These are phyloP conservation scores for Cercospora janseana DNA, from an alignment of 2,329 filamentous ascomycete species.

Conservation along the genomic window DNA sequence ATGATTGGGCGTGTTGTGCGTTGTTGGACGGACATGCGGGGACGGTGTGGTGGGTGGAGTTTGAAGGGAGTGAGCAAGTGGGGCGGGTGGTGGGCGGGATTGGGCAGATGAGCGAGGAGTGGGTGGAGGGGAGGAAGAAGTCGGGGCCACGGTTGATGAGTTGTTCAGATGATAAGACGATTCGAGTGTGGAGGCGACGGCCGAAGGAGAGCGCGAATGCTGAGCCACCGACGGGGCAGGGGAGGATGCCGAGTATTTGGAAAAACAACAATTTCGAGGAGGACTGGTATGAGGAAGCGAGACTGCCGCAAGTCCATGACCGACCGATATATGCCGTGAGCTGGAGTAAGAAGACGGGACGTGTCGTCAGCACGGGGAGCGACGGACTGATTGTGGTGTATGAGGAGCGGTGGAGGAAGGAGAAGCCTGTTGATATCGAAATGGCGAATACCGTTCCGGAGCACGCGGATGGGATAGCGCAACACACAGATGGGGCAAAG, in stretches of 20 bases:
- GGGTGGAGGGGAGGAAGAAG: slow-evolving; percentile 41
- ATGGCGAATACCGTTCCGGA: slow-evolving; percentile 27
- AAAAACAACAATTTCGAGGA: slow-evolving; percentile 69
- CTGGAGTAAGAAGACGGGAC: slow-evolving; percentile 76
- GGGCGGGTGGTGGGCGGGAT: slow-evolving; percentile 21
- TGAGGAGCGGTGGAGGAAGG: slow-evolving; percentile 55
- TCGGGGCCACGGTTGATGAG: slow-evolving; percentile 65
- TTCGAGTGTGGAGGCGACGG: slow-evolving; percentile 74
- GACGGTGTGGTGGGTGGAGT: slow-evolving; percentile 87
- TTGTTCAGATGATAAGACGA: slow-evolving; percentile 78
- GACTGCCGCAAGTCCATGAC: slow-evolving; percentile 73
- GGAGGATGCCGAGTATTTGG: slow-evolving; percentile 85
- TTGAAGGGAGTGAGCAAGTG: slow-evolving; percentile 50
- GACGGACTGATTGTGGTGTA: slow-evolving; percentile 83
- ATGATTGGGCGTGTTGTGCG: slow-evolving; percentile 90
- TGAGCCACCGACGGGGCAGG: slow-evolving; percentile 46
- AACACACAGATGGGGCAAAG: too few relatives aligned
- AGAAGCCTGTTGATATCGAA: slow-evolving; percentile 30
- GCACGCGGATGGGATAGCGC: slow-evolving; percentile 14
- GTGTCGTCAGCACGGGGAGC: slow-evolving; percentile 83
- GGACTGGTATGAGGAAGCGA: slow-evolving; percentile 74
- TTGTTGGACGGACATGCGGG: slow-evolving; percentile 75
- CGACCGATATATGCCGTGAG: slow-evolving; percentile 78
- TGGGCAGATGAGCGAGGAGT: slow-evolving; percentile 34
- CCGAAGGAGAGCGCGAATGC: slow-evolving; percentile 54